Conservation (phyloP, 1,139 yeast genomes). For the Yamadazyma epiphylla region DNA sequence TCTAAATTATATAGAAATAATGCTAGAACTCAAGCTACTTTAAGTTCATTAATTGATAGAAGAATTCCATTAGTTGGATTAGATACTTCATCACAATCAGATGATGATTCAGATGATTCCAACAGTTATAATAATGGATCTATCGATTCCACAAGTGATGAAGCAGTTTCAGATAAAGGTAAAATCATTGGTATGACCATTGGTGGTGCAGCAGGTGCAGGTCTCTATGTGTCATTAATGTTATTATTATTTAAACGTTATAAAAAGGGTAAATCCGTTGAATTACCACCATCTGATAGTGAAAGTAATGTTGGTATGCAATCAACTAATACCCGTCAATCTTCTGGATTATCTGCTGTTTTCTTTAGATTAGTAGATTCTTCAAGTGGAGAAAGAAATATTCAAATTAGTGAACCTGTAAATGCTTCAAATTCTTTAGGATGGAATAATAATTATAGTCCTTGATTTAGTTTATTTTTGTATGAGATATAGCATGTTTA, state of each 20-base stretch:
- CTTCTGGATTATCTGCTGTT: constrained; percentile 26
- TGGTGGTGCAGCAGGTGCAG: constrained; percentile 68
- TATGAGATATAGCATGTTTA: not conserved
- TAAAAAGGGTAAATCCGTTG: constrained; percentile 33
- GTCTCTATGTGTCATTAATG: constrained; percentile 53
- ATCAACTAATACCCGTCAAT: constrained; percentile 11
- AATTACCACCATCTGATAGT: constrained; percentile 41
- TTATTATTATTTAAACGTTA: constrained; percentile 37
- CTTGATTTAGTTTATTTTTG: not conserved
- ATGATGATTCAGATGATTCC: constrained; percentile 27
- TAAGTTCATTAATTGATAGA: constrained; percentile 59
- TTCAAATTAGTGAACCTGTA: constrained; percentile 42
- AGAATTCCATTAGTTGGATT: constrained; percentile 62
- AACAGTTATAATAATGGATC: constrained; percentile 41
- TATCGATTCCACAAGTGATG: constrained; percentile 24
- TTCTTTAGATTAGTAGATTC: constrained; percentile 27
- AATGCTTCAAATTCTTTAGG: constrained; percentile 46
- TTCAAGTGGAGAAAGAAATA: constrained; percentile 15
- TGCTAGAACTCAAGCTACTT: constrained; percentile 39
- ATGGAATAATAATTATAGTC: constrained; percentile 26
- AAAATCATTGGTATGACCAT: constrained; percentile 56
- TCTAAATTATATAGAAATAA: constrained; percentile 53
- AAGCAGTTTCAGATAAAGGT: constrained; percentile 25
- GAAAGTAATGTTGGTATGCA: constrained; percentile 34
- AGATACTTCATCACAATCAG: constrained; percentile 16